Evolutionary conservation across 257 asterid genomes (phyloP).

Genomic region (Fraxinus quadrangulata): DNA sequence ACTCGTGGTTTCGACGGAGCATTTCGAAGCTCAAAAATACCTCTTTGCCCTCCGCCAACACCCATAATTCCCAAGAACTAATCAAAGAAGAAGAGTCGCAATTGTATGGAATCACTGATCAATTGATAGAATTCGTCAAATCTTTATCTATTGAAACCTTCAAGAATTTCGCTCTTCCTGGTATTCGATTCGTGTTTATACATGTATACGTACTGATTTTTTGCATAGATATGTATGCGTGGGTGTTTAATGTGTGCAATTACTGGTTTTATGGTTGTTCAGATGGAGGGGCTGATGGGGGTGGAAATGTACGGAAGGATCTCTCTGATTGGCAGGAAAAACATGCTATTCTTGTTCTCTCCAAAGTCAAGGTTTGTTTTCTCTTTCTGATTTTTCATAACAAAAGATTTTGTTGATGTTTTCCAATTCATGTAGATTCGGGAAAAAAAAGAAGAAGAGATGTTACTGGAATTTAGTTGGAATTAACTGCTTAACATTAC

Average conservation of each 20-base stretch:
- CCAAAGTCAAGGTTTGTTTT: conserved; percentile 64
- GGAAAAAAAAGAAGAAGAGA: too few relatives aligned
- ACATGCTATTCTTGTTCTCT: conserved; percentile 78
- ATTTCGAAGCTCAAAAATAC: conserved; percentile 47
- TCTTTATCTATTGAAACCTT: conserved; percentile 77
- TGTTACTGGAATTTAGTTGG: conserved; percentile 5
- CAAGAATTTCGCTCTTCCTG: conserved; percentile 57
- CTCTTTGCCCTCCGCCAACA: conserved; percentile 31
- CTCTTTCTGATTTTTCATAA: background rate
- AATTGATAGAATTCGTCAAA: conserved; percentile 61
- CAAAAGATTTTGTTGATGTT: conserved; percentile 12
- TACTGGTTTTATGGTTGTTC: conserved; percentile 23
- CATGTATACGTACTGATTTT: background rate
- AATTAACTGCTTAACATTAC: background rate
- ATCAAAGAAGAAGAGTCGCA: conserved; percentile 28
- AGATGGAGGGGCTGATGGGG: conserved; percentile 50
- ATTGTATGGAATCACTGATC: conserved; percentile 66
- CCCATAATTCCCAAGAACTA: conserved; percentile 18
- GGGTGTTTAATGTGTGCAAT: conserved; percentile 1
- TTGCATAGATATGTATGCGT: background rate
- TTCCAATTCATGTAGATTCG: background rate
- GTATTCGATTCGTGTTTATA: conserved; percentile 28
- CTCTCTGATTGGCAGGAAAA: conserved; percentile 90
- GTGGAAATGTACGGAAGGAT: conserved; percentile 50
- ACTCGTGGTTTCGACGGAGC: conserved; percentile 73